These are phyloP conservation scores for Podospora appendiculata DNA, from an alignment of 495 filamentous ascomycete species.

Conservation along the genomic window DNA sequence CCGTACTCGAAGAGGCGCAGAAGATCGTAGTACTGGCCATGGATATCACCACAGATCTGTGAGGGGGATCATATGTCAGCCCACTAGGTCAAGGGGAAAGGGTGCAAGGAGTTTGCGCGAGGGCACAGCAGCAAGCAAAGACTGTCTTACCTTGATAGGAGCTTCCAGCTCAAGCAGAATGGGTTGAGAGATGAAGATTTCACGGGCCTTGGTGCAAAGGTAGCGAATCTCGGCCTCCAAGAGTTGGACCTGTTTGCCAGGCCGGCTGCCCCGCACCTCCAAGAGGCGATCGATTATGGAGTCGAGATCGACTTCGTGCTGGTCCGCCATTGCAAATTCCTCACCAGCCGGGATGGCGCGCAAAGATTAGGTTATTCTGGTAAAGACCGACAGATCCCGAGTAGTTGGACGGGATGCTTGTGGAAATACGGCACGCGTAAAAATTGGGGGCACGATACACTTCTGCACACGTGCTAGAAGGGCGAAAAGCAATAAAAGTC, in stretches of 20 bases:
- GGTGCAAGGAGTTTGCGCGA: background rate
- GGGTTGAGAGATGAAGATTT: conserved; percentile 99
- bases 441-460: conserved; percentile 20
- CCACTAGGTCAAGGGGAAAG: too few species aligned
- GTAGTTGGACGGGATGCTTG: conserved; percentile 5
- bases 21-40: conserved; percentile 98
- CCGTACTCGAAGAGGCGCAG: conserved; percentile 97
- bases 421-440: conserved; percentile 8
- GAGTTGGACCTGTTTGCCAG: conserved; percentile 97
- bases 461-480: conserved; percentile 7
- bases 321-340: conserved; percentile 74
- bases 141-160: conserved; percentile 79
- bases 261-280: conserved; percentile 95
- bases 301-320: conserved; percentile 95
- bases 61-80: conserved; percentile 10
- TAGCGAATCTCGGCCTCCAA: conserved; percentile 94
- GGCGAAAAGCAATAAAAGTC: conserved; percentile 6
- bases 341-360: conserved; percentile 35
- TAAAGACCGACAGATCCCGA: conserved; percentile 23
- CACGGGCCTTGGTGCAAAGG: conserved; percentile 96
- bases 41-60: conserved; percentile 99
- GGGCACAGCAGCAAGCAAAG: too few species aligned
- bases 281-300: conserved; percentile 98
- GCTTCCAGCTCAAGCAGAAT: conserved; percentile 96
- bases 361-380: conserved; percentile 14